These are phyloP conservation scores for Aphanomyces invadans DNA, from an alignment of 352 stramenopile genomes.

Conservation along the genomic window DNA sequence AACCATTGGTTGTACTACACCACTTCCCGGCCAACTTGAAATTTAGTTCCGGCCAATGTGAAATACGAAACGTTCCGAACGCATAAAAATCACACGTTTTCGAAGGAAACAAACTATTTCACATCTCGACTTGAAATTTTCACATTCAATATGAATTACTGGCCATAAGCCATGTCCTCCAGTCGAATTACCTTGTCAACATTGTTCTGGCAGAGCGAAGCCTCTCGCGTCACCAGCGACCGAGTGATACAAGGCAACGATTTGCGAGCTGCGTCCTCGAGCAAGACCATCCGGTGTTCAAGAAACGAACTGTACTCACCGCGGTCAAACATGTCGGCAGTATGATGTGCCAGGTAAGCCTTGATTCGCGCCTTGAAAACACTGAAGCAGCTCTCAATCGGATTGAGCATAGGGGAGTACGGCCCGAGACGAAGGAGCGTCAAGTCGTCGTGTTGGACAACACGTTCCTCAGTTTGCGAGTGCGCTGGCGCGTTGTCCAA, in stretches of 20 bases:
- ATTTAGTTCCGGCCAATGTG: not conserved
- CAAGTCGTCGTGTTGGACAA: constrained; percentile 9
- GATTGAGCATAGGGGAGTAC: constrained; percentile 28
- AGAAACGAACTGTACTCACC: not conserved
- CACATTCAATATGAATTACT: not conserved
- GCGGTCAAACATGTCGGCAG: not conserved
- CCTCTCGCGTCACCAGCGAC: not conserved
- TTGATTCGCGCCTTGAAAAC: not conserved
- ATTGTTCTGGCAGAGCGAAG: not conserved
- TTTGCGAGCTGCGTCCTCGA: not conserved
- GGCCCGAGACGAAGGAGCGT: constrained; percentile 24
- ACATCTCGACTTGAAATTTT: not conserved
- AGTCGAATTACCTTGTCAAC: not conserved
- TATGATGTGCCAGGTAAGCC: not conserved
- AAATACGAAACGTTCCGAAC: not conserved
- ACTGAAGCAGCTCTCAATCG: constrained; percentile 27
- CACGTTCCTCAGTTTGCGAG: constrained; percentile 11
- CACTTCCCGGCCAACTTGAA: not conserved
- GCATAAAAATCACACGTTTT: not conserved
- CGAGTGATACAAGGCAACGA: not conserved
- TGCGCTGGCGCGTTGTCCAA: constrained; percentile 28
- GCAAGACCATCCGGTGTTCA: not conserved
- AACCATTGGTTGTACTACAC: not conserved
- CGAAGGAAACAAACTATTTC: not conserved
- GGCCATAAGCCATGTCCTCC: not conserved